Evolutionary conservation across 169 alveolate species (phyloP), one percentile per base, ranked within the genome.

Genomic region (Miamiensis avidus): DNA sequence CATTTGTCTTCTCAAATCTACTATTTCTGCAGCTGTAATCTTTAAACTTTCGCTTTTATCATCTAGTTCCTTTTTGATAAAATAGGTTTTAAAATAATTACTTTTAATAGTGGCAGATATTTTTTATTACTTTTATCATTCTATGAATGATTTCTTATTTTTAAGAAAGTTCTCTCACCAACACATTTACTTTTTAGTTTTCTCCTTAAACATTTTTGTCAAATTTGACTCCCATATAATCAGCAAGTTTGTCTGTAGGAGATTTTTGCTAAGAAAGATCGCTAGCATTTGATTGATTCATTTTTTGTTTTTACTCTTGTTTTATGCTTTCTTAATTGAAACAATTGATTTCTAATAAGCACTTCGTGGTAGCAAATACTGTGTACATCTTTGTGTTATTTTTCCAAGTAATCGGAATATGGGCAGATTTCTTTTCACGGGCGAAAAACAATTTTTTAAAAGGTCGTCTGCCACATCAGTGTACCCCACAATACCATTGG

Each of bases 131-230:
- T 88, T 95, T 96, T 96, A 96, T 94, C 95, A 96, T 91, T 82
- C 98, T 88, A 82, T 96, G 98, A 32, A 96, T 93, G 72, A 96
- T 91, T 86, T 96, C 98, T 83, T 96, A 94, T 83, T 94, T 96
- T 84, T 96, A 93, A 1, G 96, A 93, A 72, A 96, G 85, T 76
- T 96, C 98, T 83, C 93, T 94, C n/a, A 96, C 88, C 33, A 96
- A 89, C 1, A 96, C 85, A 75, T 92, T 94, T 97, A 97, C 95
- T 85, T 94, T 93, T 82, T 93, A 96, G 75, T 90, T 91, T 73
- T 92, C 96, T 29, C 83, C 81, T 34, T 75, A 32, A 27, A 76
- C 32, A 34, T 91, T 91, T 73, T 81, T 76, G 29, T 29, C 33
- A 33, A 79, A 29, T 20, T 79, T 79, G 1, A 79, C 84, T 29